These are phyloP conservation scores for Oemleria cerasiformis DNA, from an alignment of 306 rosid species.

Conservation along the genomic window DNA sequence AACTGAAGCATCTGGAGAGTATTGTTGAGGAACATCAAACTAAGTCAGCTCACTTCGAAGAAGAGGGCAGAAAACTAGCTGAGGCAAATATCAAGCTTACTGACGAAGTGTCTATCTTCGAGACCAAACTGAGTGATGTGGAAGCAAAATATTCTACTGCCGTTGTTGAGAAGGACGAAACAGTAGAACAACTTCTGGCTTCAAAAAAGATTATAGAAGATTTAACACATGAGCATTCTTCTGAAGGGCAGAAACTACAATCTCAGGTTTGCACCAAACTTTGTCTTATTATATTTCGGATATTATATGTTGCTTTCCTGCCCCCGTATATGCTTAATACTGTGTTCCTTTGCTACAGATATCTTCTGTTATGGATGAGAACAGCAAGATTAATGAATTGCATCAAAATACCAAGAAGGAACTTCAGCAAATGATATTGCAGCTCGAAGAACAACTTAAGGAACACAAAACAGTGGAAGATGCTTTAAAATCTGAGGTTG, in stretches of 20 bases:
- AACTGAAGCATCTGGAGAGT: slow-evolving; percentile 59
- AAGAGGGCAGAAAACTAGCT: slow-evolving; percentile 46
- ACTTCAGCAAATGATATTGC: slow-evolving; percentile 53
- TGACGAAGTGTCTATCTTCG: slow-evolving; percentile 48
- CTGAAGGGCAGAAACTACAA: slow-evolving; percentile 62
- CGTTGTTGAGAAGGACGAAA: slow-evolving; percentile 55
- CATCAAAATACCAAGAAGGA: slow-evolving; percentile 66
- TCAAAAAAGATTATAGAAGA: slow-evolving; percentile 51
- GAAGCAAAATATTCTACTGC: slow-evolving; percentile 47
- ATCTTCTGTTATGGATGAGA: slow-evolving; percentile 71
- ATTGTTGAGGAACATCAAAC: slow-evolving; percentile 59
- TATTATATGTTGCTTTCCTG: slow-evolving; percentile 10
- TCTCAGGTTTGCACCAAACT: slow-evolving; percentile 60
- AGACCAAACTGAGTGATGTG: slow-evolving; percentile 56
- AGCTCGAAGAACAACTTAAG: slow-evolving; percentile 69
- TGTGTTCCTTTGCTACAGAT: slow-evolving; percentile 45
- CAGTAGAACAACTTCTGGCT: slow-evolving; percentile 43
- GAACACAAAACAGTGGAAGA: slow-evolving; percentile 58
- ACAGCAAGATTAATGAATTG: slow-evolving; percentile 66
- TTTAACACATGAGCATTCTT: slow-evolving; percentile 48
- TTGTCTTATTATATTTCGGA: background rate
- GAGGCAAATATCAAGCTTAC: slow-evolving; percentile 62
- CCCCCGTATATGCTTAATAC: background rate
- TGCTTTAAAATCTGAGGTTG: slow-evolving; percentile 53
- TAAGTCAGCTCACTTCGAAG: slow-evolving; percentile 53